These are phyloP conservation scores for Amanita jacksonii DNA, from an alignment of 768 basidiomycete genomes.

Conservation along the genomic window DNA sequence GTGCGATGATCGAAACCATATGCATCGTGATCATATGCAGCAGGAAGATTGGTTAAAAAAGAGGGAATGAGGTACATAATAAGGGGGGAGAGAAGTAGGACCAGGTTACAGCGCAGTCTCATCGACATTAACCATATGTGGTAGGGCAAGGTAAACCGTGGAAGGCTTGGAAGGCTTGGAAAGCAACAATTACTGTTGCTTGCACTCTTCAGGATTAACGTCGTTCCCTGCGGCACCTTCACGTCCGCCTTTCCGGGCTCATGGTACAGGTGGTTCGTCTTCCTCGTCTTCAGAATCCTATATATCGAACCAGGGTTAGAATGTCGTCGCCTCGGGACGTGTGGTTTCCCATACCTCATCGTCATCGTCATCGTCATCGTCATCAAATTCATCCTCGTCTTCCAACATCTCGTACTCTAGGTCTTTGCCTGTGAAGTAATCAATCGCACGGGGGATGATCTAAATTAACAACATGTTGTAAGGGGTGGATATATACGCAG, in stretches of 20 bases:
- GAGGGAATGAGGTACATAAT: background rate
- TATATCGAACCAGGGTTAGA: too few relatives aligned
- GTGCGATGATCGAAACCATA: too few relatives aligned
- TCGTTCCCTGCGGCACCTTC: slow-evolving; percentile 33
- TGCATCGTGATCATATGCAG: background rate
- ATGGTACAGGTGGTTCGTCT: slow-evolving; percentile 39
- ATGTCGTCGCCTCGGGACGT: too few relatives aligned
- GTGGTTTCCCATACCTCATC: too few relatives aligned
- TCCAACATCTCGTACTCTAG: slow-evolving; percentile 68
- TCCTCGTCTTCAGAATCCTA: slow-evolving; percentile 67
- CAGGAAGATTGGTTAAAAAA: background rate
- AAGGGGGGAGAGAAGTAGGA: too few relatives aligned
- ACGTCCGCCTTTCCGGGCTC: slow-evolving; percentile 52
- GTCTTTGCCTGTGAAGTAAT: slow-evolving; percentile 97
- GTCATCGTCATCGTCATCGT: slow-evolving; percentile 53
- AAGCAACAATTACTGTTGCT: slow-evolving; percentile 68
- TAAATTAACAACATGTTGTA: slow-evolving; percentile 19
- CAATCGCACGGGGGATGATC: slow-evolving; percentile 92
- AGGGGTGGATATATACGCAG: background rate
- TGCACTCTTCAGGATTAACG: slow-evolving; percentile 80
- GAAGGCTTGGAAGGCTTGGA: too few relatives aligned
- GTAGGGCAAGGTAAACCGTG: too few relatives aligned
- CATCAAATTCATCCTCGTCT: slow-evolving; percentile 50
- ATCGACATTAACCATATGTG: too few relatives aligned
- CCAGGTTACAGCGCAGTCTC: too few relatives aligned